These are phyloP conservation scores for Colletotrichum sojae DNA, from an alignment of 2,329 filamentous ascomycete species.

Conservation along the genomic window DNA sequence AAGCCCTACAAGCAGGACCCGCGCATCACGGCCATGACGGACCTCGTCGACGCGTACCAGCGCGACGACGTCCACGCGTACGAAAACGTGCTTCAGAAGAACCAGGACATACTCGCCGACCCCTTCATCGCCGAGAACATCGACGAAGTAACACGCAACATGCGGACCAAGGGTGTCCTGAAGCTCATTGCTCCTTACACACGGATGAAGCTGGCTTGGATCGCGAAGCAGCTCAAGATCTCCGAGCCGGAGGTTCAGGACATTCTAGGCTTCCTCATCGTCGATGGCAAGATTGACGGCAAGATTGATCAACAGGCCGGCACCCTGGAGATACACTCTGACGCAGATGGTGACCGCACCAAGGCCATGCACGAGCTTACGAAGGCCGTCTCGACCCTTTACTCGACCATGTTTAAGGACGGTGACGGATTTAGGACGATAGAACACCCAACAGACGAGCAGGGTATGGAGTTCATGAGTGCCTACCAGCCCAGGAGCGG, in stretches of 20 bases:
- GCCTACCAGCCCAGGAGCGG: slow-evolving; percentile 40
- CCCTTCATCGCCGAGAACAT: slow-evolving; percentile 99
- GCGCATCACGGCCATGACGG: slow-evolving; percentile 96
- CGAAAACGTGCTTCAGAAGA: slow-evolving; percentile 87
- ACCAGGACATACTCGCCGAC: slow-evolving; percentile 90
- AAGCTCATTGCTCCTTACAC: slow-evolving; percentile 97
- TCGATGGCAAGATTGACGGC: slow-evolving; percentile 88
- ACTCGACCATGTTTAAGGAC: slow-evolving; percentile 80
- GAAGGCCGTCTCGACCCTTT: slow-evolving; percentile 77
- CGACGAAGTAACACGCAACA: slow-evolving; percentile 97
- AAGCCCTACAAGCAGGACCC: slow-evolving; percentile 98
- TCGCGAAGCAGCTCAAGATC: slow-evolving; percentile 90
- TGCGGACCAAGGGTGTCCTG: slow-evolving; percentile 95
- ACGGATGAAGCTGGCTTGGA: slow-evolving; percentile 88
- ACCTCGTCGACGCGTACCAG: slow-evolving; percentile 96
- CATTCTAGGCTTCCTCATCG: slow-evolving; percentile 93
- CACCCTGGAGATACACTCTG: slow-evolving; percentile 83
- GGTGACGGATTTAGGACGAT: slow-evolving; percentile 75
- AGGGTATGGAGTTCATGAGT: slow-evolving; percentile 47
- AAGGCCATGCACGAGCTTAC: slow-evolving; percentile 82
- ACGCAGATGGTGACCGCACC: slow-evolving; percentile 81
- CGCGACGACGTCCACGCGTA: slow-evolving; percentile 94
- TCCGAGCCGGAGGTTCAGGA: slow-evolving; percentile 90
- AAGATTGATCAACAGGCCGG: slow-evolving; percentile 92
- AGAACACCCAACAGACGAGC: slow-evolving; percentile 47